phyloP scores from a whole-genome alignment of 768 basidiomycete species.

The Naganishia onofrii region DNA sequence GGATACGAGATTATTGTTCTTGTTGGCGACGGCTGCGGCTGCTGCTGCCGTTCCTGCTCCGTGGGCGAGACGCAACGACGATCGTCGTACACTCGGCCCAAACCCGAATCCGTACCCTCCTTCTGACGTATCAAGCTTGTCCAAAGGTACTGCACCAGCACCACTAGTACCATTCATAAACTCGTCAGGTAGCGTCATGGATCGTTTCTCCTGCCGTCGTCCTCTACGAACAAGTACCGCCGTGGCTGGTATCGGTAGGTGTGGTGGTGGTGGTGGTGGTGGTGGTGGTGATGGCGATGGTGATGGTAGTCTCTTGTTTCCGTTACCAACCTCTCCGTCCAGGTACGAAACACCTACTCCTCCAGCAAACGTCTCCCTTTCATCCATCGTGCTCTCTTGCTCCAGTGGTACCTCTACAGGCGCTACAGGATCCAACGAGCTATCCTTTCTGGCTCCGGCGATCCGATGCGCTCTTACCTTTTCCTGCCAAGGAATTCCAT shows the following conservation, averaged over 20 bases:
- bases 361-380: neutral
- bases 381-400: neutral
- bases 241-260: too few species aligned
- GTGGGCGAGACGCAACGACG: neutral
- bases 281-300: too few species aligned
- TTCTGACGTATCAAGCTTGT: neutral
- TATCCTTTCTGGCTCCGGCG: too few species aligned
- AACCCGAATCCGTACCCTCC: neutral
- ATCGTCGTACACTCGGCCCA: neutral
- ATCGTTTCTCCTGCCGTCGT: neutral
- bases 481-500: too few species aligned
- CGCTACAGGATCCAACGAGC: too few species aligned
- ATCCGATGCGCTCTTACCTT: too few species aligned
- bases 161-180: neutral
- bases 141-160: neutral
- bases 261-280: too few species aligned
- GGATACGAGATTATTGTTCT: neutral
- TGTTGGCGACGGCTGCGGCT: too few species aligned
- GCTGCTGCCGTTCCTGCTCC: neutral
- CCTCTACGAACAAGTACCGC: neutral
- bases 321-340: too few species aligned
- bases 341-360: neutral
- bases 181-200: constrained; percentile 18
- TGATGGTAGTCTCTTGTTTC: too few species aligned
- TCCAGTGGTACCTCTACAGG: too few species aligned